phyloP scores from a whole-genome alignment of 108 stramenopile genomes.

The Halocafeteria seosinensis region DNA sequence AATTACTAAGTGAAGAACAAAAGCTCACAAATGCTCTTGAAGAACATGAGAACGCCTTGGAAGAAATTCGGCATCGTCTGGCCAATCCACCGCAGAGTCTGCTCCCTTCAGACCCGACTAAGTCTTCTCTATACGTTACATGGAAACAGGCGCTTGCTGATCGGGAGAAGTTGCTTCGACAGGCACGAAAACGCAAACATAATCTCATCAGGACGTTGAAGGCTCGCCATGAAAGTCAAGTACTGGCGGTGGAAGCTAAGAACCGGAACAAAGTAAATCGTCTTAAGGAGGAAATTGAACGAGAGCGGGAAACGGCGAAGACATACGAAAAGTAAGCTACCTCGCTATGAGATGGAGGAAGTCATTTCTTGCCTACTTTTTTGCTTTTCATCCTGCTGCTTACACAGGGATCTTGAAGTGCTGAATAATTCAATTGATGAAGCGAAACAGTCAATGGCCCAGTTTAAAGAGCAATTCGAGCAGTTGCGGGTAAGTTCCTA shows the following conservation, averaged over 20 bases:
- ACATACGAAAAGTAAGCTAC: too few species aligned
- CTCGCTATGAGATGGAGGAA: too few species aligned
- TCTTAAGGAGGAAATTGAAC: background rate
- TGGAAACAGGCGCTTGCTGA: background rate
- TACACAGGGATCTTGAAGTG: background rate
- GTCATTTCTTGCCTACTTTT: too few species aligned
- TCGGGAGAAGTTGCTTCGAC: background rate
- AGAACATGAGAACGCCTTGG: background rate
- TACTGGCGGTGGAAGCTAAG: background rate
- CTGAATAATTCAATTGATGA: background rate
- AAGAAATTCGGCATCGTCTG: background rate
- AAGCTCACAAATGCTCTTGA: background rate
- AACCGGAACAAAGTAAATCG: background rate
- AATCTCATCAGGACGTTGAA: background rate
- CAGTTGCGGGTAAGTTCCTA: background rate
- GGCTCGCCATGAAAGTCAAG: background rate
- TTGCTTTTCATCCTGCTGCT: too few species aligned
- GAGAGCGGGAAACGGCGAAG: background rate
- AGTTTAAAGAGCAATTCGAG: constrained; percentile 1
- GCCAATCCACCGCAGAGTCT: background rate
- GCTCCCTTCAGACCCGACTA: background rate
- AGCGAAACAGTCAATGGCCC: background rate
- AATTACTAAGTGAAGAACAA: background rate
- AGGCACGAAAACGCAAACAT: background rate
- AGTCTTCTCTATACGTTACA: background rate